Evolutionary conservation across 768 basidiomycete genomes (phyloP), one percentile per base, ranked within the genome.

Genomic region (Pleurotus platypus): DNA sequence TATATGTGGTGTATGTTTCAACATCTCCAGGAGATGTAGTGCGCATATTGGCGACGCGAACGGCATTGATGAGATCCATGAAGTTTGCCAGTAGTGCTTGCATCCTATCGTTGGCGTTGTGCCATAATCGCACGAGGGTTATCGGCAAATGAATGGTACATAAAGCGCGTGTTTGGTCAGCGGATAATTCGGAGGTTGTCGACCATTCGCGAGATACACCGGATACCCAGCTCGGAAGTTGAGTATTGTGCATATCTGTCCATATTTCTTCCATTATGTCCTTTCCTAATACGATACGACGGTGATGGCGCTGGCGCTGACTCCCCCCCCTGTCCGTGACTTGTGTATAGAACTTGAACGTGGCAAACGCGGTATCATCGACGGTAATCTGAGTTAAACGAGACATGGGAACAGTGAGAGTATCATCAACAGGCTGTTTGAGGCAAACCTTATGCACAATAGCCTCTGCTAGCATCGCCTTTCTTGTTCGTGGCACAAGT

Each of bases 161-260:
- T 18, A 69, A 58, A 15, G 68, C 49, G 2, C 60, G 56, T 69
- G 69, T 70, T 12, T 67, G 60, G 49, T 70, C 60, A 9, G 69
- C 69, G 39, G 63, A 71, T 4, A 75, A 65, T 2, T 58, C 26
- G 24, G 48, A n/a, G 0, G 73, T 73, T 6, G 42, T n/a, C 11
- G n/a, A 20, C 66, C 72, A 70, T 42, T 72, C 64, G 0, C 20
- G 55, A 3, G 74, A 74, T 1, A 65, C 69, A 5, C 55, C 55
- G 0, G 56, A 61, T 1, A 75, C 59, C 72, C 73, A 75, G 0
- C 61, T 63, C 0, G 70, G 74, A 2, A 72, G 60, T 27, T 49
- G 49, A 0, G 68, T 71, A 4, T 35, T 50, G 2, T 18, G 27
- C 67, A 72, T 74, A 60, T 73, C 69, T 2, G 15, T 38, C 65